Percentiles rank a stretch among this genome's conserved stretches.
Conservation (phyloP, 768 basidiomycete genomes). For the Phaffia australis region DNA sequence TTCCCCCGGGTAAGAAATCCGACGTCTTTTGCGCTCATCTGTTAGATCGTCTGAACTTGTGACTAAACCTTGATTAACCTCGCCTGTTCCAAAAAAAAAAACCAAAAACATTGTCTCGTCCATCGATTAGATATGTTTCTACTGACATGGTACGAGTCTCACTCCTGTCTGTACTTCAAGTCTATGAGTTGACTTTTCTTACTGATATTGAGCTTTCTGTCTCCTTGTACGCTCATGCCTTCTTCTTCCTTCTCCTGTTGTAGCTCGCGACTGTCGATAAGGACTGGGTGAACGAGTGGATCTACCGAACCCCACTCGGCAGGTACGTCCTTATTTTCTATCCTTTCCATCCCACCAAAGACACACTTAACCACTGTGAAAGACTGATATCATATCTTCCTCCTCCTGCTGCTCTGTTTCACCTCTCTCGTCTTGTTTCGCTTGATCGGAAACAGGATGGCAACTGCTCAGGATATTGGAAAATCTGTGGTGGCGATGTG, state of each 20-base stretch:
- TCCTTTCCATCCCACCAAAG: background rate
- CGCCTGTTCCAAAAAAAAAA: slow-evolving; percentile 2
- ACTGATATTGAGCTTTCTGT: too few species aligned
- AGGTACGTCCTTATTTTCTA: background rate
- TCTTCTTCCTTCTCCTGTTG: background rate
- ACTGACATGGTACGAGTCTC: slow-evolving; percentile 35
- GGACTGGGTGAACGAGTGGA: slow-evolving; percentile 32
- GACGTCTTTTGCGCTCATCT: background rate
- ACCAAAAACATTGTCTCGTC: too few species aligned
- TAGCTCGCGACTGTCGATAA: slow-evolving; percentile 16
- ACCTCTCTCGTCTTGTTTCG: background rate
- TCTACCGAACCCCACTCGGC: slow-evolving; percentile 32
- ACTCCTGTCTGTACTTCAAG: background rate
- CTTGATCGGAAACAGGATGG: slow-evolving; percentile 28
- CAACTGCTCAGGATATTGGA: slow-evolving; percentile 32
- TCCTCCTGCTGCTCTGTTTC: background rate
- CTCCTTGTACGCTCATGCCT: too few species aligned
- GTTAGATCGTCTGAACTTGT: too few species aligned
- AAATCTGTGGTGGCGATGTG: slow-evolving; percentile 32
- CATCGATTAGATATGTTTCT: slow-evolving; percentile 29
- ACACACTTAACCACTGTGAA: background rate
- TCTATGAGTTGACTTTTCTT: slow-evolving; percentile 15
- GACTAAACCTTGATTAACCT: too few species aligned
- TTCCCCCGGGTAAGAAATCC: slow-evolving; percentile 28
- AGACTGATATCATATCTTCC: background rate